A percentile compares a stretch with the other conserved stretches of the same genome.
Conservation (phyloP, 305 asterid species). For the Solanum aculeatissimum region DNA sequence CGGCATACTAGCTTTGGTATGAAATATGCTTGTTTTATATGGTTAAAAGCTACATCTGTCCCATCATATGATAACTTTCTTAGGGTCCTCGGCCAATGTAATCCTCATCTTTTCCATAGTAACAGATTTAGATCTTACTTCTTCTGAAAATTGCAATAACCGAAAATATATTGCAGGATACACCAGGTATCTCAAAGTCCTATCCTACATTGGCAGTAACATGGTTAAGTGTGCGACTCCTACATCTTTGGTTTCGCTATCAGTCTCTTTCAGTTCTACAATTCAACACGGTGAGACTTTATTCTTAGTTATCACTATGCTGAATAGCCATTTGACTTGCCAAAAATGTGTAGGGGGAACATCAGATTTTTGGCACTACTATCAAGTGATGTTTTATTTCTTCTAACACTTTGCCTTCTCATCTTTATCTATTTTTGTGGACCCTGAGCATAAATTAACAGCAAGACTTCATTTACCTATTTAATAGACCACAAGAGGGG, state of each 20-base stretch:
- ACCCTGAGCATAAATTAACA: not conserved
- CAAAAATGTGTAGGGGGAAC: not conserved
- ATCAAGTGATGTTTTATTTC: not conserved
- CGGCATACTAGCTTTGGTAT: slow-evolving; percentile 78
- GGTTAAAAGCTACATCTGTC: not conserved
- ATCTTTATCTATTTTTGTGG: not conserved
- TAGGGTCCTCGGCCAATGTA: not conserved
- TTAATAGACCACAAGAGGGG: not conserved
- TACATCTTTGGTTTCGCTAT: slow-evolving; percentile 92
- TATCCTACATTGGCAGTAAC: slow-evolving; percentile 48
- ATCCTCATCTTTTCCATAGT: not conserved
- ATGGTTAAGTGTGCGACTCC: slow-evolving; percentile 68
- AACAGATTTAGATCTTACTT: not conserved
- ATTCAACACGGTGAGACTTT: slow-evolving; percentile 56
- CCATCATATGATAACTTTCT: not conserved
- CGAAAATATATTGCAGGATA: slow-evolving; percentile 38
- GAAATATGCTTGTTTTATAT: slow-evolving; percentile 2
- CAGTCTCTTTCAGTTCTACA: slow-evolving; percentile 73
- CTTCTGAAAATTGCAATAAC: not conserved
- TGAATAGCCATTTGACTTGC: not conserved
- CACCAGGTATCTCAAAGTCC: slow-evolving; percentile 64
- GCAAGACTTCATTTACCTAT: not conserved
- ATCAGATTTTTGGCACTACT: not conserved
- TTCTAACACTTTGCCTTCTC: not conserved
- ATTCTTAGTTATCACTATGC: not conserved